phyloP scores from a whole-genome alignment of 2,329 filamentous ascomycete genomes.

The Colletotrichum sp. region DNA sequence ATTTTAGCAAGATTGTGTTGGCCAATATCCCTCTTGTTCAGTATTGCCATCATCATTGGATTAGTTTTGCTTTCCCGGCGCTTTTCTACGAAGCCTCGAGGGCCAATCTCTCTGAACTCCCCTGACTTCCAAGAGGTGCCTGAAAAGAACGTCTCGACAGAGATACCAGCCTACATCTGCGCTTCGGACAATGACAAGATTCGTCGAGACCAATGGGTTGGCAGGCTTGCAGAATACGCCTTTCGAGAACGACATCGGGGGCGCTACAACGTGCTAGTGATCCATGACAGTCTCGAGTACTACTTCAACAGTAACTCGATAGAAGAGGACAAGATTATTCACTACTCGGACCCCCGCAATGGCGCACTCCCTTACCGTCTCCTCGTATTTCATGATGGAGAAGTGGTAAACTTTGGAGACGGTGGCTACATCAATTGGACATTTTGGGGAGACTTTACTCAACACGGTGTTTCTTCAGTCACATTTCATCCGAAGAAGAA shows the following conservation, averaged over 20 bases:
- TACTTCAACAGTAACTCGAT: neutral
- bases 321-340: neutral
- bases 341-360: neutral
- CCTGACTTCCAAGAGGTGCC: neutral
- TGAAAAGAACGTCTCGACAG: neutral
- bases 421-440: neutral
- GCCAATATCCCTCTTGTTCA: neutral
- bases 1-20: neutral
- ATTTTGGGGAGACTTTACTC: neutral
- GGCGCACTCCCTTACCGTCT: neutral
- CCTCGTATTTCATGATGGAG: neutral
- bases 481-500: neutral
- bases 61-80: neutral
- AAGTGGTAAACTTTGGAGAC: neutral
- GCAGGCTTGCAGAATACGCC: neutral
- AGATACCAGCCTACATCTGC: neutral
- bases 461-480: neutral
- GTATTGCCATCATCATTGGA: neutral
- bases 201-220: neutral
- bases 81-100: neutral
- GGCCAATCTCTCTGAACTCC: neutral
- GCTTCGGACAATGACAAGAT: neutral
- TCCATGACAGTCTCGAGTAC: neutral
- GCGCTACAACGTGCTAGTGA: neutral
- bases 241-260: neutral